Evolutionary conservation across 1,139 yeast species (phyloP), one percentile per base, ranked within the genome.

Genomic region (Lodderomyces parapsilosis): DNA sequence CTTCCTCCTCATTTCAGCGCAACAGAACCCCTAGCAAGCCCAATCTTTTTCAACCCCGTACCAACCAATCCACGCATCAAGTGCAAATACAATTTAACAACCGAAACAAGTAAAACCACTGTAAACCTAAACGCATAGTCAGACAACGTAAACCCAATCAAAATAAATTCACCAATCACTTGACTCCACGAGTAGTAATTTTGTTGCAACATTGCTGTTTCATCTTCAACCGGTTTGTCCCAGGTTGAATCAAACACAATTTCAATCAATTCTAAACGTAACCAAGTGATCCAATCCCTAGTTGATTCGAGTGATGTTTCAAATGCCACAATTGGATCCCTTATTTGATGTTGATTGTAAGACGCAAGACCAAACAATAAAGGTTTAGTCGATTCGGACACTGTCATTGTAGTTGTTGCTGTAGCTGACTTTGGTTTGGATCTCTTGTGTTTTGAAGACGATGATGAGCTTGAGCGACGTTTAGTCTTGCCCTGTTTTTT

Each of bases 61-160:
- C 33, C 33, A 30, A 30, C 11, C 5, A 30, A 3, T 5, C 33
- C 33, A 30, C 33, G 19, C 8, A 30, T 17, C 33, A 30, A 30
- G 15, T 28, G 40, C 8, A 37, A 18, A 24, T 25, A 24, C 40
- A 37, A 37, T 10, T 37, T 30, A 10, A 18, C 15, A 33, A 37
- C 28, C 13, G 40, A 13, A 23, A 37, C 23, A 17, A 28, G 4
- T 10, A 37, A 37, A n/a, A 37, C 25, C 13, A 27, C 22, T 8
- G 18, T 4, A 37, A 37, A 37, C 14, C 34, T 37, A 15, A 28
- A 14, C 3, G 14, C 40, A 28, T 15, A 37, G 6, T 18, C 22
- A 25, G 27, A 17, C 14, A 37, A 25, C 9, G 34, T 27, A 37
- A 5, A 27, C 32, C 28, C 28, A 24, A 25, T 15, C 28, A 37